Conservation (phyloP, 495 filamentous ascomycete genomes). For the Staphylotrichum longicolle region DNA sequence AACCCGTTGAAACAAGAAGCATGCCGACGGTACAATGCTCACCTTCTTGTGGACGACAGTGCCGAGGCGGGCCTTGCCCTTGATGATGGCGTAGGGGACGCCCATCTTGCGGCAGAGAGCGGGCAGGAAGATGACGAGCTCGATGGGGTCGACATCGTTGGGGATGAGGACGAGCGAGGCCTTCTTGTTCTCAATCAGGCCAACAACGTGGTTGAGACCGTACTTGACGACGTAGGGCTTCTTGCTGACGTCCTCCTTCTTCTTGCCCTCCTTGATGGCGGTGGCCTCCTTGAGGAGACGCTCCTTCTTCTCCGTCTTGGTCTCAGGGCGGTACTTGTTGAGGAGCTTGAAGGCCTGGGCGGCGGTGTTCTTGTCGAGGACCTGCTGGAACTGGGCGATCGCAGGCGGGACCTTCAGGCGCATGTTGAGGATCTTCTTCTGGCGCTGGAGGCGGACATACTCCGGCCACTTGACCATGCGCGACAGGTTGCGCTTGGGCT, state of each 20-base stretch:
- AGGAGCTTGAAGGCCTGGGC: conserved; percentile 96
- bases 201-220: conserved; percentile 99
- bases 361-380: conserved; percentile 97
- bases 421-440: conserved; percentile 98
- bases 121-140: conserved; percentile 98
- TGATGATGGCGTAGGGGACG: conserved; percentile 97
- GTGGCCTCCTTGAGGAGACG: conserved; percentile 96
- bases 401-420: conserved; percentile 98
- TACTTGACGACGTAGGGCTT: conserved; percentile 99
- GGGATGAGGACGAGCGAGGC: conserved; percentile 94
- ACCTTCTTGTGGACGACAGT: conserved; percentile 99
- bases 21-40: conserved; percentile 1
- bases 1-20: too few species aligned
- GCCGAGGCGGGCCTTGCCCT: conserved; percentile 98
- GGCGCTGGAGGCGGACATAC: conserved; percentile 98
- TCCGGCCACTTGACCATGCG: conserved; percentile 99
- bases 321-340: conserved; percentile 99
- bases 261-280: conserved; percentile 95
- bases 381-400: conserved; percentile 95
- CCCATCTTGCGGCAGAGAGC: conserved; percentile 99
- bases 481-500: conserved; percentile 93
- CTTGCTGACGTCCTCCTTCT: conserved; percentile 99
- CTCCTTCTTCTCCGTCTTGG: conserved; percentile 99
- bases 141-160: conserved; percentile 99
- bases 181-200: conserved; percentile 99